Percentiles rank a stretch among this genome's conserved stretches.
phyloP scores from a whole-genome alignment of 2,329 filamentous ascomycete genomes.

The Pseudogymnoascus sp. region DNA sequence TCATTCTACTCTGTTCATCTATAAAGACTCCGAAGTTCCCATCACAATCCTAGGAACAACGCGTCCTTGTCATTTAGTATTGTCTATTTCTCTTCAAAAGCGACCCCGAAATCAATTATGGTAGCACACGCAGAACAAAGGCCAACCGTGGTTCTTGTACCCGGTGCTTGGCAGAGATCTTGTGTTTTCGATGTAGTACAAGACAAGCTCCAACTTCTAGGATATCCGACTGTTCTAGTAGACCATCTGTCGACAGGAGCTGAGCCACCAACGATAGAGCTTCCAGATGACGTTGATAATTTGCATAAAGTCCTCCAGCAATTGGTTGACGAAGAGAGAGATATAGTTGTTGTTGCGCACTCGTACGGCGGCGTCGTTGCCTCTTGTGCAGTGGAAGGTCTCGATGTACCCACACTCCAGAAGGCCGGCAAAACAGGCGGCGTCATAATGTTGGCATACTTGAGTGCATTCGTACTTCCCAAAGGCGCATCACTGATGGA shows the following conservation, averaged over 20 bases:
- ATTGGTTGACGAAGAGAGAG: slow-evolving; percentile 33
- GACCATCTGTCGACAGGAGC: slow-evolving; percentile 19
- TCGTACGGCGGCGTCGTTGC: slow-evolving; percentile 35
- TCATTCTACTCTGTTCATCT: background rate
- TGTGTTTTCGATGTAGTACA: background rate
- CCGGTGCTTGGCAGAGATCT: slow-evolving; percentile 12
- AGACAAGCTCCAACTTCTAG: slow-evolving; percentile 10
- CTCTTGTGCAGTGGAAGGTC: slow-evolving; percentile 18
- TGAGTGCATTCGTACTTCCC: slow-evolving; percentile 13
- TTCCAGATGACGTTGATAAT: slow-evolving; percentile 16
- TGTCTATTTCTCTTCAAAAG: background rate
- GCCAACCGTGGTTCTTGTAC: slow-evolving; percentile 12
- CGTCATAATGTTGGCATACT: slow-evolving; percentile 13
- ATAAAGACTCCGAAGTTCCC: background rate
- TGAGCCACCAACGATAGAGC: slow-evolving; percentile 15
- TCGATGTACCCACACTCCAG: slow-evolving; percentile 5
- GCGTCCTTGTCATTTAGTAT: background rate
- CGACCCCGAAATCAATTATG: background rate
- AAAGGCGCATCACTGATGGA: slow-evolving; percentile 10
- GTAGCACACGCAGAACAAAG: background rate
- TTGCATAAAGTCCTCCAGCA: slow-evolving; percentile 13
- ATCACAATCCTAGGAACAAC: background rate
- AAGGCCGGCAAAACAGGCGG: slow-evolving; percentile 18
- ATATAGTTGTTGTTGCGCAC: slow-evolving; percentile 35
- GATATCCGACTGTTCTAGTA: slow-evolving; percentile 15